phyloP scores from a whole-genome alignment of 2,329 filamentous ascomycete species.

The Alternaria sp. region DNA sequence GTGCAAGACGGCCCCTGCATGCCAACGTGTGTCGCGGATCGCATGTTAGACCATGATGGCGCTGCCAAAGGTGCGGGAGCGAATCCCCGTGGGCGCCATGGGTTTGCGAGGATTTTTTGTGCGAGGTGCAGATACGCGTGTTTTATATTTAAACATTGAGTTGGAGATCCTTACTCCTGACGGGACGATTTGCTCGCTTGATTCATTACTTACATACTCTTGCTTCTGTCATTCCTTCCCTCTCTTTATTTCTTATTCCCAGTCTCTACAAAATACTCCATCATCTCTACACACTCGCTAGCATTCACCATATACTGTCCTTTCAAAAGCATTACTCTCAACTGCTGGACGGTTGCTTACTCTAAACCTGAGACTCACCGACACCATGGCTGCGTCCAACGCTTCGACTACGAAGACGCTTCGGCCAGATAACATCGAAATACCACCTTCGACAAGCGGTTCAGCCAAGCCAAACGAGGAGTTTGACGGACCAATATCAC shows the following conservation, averaged over 20 bases:
- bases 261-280: slow-evolving; percentile 8
- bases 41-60: slow-evolving; percentile 20
- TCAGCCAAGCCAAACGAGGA: slow-evolving; percentile 17
- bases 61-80: slow-evolving; percentile 18
- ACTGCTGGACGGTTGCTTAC: slow-evolving; percentile 46
- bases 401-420: slow-evolving; percentile 43
- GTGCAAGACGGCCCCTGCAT: slow-evolving; percentile 29
- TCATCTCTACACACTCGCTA: slow-evolving; percentile 2
- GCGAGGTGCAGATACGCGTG: slow-evolving; percentile 20
- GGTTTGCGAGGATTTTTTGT: slow-evolving; percentile 29
- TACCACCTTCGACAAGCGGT: slow-evolving; percentile 33
- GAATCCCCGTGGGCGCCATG: slow-evolving; percentile 28
- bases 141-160: slow-evolving; percentile 28
- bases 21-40: slow-evolving; percentile 18
- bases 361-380: slow-evolving; percentile 5
- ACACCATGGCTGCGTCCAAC: slow-evolving; percentile 38
- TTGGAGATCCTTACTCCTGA: slow-evolving; percentile 16
- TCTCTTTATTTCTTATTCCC: slow-evolving; percentile 1
- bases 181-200: slow-evolving; percentile 2
- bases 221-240: slow-evolving; percentile 5
- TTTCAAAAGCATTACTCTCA: slow-evolving; percentile 1
- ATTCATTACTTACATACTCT: slow-evolving; percentile 4
- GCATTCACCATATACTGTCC: slow-evolving; percentile 11
- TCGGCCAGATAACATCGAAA: slow-evolving; percentile 41
- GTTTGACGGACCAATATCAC: slow-evolving; percentile 37